Evolutionary conservation across 257 asterid species (phyloP), one percentile per base, ranked within the genome.

Genomic region (Striga asiatica): DNA sequence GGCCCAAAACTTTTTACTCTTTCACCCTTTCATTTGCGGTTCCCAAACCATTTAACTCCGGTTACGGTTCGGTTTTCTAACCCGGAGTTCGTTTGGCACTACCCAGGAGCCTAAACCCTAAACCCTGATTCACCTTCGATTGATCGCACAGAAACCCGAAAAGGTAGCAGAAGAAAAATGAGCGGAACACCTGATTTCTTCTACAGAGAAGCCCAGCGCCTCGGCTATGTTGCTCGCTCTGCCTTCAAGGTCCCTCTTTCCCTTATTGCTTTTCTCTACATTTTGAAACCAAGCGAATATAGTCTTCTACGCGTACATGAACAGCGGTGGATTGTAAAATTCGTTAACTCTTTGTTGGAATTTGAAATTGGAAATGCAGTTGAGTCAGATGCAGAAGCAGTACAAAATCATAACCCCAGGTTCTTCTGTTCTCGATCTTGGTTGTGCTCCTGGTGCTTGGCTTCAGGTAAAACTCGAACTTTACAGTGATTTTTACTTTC

Each of bases 381-480:
- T 88, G 71, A 69, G 84, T 73, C 95, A 88, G 74, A 78, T 88
- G 78, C 95, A 88, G 75, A 77, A 85, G 52, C 91, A 78, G 72
- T 74, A 77, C 72, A 85, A 75, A 65, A 66, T 88, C 35, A 85
- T 88, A 68, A 75, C 61, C 39, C 80, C 83, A 14, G 94, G 92
- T 43, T 76, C 87, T 31, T 71, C 92, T 23, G 89, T 85, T 70
- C 95, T 88, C 31, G 94, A 88, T 69, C 97, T 85, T 18, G 97
- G 97, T 51, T 88, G 97, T 75, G 95, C 94, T 49, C 97, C 97
- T 59, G 97, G 97, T 54, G 97, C 97, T 56, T 88, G 97, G 97
- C 97, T 88, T 81, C 94, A 88, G 83, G 96, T 84, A 59, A 13
- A 4, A 13, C 47, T 1, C 0, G 53, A 8, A 3, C 13, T 4